phyloP scores from a whole-genome alignment of 2,329 filamentous ascomycete genomes.

The Trichoderma sp. region DNA sequence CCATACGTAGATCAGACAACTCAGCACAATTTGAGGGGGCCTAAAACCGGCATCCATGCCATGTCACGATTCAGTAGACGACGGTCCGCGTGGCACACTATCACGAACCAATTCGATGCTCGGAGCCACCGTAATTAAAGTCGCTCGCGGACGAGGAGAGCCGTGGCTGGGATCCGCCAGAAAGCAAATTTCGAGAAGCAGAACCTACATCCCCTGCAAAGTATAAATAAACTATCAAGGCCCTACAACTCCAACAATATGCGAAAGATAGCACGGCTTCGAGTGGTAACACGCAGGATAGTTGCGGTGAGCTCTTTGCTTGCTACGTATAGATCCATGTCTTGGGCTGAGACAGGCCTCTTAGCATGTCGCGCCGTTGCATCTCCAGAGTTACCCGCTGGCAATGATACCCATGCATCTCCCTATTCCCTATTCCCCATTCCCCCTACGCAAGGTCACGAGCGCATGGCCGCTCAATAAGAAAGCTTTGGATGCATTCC shows the following conservation, averaged over 20 bases:
- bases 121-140: conserved; percentile 4
- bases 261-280: not conserved
- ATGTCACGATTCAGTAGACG: not conserved
- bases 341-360: not conserved
- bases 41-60: not conserved
- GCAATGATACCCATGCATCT: not conserved
- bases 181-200: not conserved
- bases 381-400: not conserved
- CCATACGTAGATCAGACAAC: not conserved
- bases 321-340: not conserved
- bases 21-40: not conserved
- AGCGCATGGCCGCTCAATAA: not conserved
- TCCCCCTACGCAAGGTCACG: conserved; percentile 1
- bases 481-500: not conserved
- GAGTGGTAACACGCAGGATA: not conserved
- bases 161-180: not conserved
- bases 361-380: not conserved
- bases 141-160: not conserved
- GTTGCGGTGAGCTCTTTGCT: not conserved
- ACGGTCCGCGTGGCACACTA: conserved; percentile 7
- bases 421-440: not conserved
- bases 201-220: not conserved
- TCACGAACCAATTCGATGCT: conserved; percentile 1
- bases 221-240: not conserved
- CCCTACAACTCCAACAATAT: not conserved